Evolutionary conservation across 768 basidiomycete genomes (phyloP), one percentile per base, ranked within the genome.

Genomic region (Gymnopilus dilepis): DNA sequence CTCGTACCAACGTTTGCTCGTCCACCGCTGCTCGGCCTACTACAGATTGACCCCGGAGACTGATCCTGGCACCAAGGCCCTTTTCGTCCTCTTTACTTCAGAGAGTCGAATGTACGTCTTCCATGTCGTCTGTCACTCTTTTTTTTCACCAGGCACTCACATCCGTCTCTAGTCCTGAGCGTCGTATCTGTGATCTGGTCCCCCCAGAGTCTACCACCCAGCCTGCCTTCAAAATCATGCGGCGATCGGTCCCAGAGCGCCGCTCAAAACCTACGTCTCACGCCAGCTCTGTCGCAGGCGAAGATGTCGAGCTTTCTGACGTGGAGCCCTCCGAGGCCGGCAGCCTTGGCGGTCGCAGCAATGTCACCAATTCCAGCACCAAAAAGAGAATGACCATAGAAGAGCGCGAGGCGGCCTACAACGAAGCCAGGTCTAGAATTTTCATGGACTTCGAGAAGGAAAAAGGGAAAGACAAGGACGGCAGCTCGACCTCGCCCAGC

Each of bases 151-250:
- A 37, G 31, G 40, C 58, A 60, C 62, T 66, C 71, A 70, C 61
- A 56, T 56, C 22, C 61, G 56, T 61, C 58, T 64, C 12, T 65
- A 95, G 93, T 65, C 93, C 93, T 65, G 54, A 77, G 33, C 84
- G 89, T 42, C 82, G 89, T 56, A 80, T 95, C 56, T 82, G 82
- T 61, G 93, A 94, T 51, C 84, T 95, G 22, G 90, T 94, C 7
- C 93, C 93, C 22, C 80, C 85, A 4, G 92, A 93, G 70, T 80
- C 84, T 17, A 75, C 86, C 4, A 71, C 86, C 0, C 88, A 88
- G 31, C 91, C 90, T n/a, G 83, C 92, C 19, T 90, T 95, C 69
- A 90, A 94, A 82, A 95, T 95, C 68, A 95, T 95, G 92, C 86
- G 88, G 43, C 84, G 93, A 67, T 77, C 82, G 21, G 72, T 70